Conservation (phyloP, 2,329 filamentous ascomycete genomes). For the Fusarium odoratissimum region DNA sequence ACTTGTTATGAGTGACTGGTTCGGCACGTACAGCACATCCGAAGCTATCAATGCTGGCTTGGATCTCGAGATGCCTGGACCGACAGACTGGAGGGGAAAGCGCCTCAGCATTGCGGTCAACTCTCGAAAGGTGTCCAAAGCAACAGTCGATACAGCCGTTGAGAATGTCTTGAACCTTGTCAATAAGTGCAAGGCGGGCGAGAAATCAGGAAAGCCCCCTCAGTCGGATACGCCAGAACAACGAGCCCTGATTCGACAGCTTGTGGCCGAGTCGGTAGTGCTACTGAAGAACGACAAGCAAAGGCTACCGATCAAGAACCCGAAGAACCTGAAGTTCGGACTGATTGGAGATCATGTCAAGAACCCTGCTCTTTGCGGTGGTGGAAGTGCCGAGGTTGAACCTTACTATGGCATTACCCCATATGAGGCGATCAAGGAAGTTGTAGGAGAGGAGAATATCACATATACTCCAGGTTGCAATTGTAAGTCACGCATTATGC, state of each 20-base stretch:
- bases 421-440: constrained; percentile 47
- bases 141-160: constrained; percentile 43
- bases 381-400: constrained; percentile 50
- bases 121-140: constrained; percentile 35
- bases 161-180: constrained; percentile 36
- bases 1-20: constrained; percentile 51
- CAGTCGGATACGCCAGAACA: constrained; percentile 27
- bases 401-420: constrained; percentile 50
- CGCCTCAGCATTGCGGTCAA: constrained; percentile 44
- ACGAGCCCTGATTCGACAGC: constrained; percentile 22
- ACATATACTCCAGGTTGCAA: constrained; percentile 36
- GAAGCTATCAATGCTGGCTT: constrained; percentile 45
- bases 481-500: not conserved
- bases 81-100: constrained; percentile 41
- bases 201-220: not conserved
- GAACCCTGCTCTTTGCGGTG: constrained; percentile 48
- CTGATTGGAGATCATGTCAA: constrained; percentile 55
- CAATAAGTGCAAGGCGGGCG: constrained; percentile 16
- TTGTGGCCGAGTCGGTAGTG: constrained; percentile 23
- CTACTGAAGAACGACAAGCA: constrained; percentile 19
- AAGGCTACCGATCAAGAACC: constrained; percentile 24
- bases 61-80: constrained; percentile 52
- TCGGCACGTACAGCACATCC: constrained; percentile 45
- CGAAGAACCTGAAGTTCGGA: constrained; percentile 49
- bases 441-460: constrained; percentile 32